Conservation (phyloP, 306 rosid species). For the Fragaria iinumae region DNA sequence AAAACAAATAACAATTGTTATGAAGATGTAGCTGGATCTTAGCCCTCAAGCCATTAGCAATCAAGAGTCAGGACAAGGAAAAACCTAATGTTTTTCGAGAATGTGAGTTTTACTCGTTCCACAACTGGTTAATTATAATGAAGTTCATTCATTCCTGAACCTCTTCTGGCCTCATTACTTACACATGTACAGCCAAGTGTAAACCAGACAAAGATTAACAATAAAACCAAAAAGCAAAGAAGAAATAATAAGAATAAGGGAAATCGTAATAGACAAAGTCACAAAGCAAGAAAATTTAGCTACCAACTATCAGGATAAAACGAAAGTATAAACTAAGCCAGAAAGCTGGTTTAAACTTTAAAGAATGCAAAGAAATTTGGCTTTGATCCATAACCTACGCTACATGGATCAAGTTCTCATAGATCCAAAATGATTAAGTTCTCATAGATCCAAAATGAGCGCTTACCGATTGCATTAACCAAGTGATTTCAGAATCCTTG, state of each 20-base stretch:
- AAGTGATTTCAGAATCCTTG: slow-evolving; percentile 73
- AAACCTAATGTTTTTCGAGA: background rate
- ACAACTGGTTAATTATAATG: background rate
- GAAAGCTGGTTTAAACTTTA: background rate
- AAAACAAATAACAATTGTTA: background rate
- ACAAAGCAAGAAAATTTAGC: background rate
- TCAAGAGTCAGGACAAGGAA: background rate
- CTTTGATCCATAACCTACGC: background rate
- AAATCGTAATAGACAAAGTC: too few species aligned
- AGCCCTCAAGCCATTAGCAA: background rate
- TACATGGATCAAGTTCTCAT: background rate
- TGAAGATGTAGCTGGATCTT: background rate
- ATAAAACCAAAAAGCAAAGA: background rate
- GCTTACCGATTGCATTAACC: slow-evolving; percentile 87
- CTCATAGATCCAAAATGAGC: slow-evolving; percentile 15
- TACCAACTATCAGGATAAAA: background rate
- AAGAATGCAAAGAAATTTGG: background rate
- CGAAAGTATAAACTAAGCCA: background rate
- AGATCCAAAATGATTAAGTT: background rate
- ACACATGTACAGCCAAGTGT: background rate
- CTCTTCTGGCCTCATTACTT: background rate
- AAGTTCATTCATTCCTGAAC: background rate
- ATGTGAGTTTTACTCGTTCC: background rate
- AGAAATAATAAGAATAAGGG: background rate
- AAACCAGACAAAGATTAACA: background rate